A percentile compares a stretch with the other conserved stretches of the same genome.
phyloP scores from a whole-genome alignment of 108 stramenopile genomes.

The Pelagomonas calceolata region DNA sequence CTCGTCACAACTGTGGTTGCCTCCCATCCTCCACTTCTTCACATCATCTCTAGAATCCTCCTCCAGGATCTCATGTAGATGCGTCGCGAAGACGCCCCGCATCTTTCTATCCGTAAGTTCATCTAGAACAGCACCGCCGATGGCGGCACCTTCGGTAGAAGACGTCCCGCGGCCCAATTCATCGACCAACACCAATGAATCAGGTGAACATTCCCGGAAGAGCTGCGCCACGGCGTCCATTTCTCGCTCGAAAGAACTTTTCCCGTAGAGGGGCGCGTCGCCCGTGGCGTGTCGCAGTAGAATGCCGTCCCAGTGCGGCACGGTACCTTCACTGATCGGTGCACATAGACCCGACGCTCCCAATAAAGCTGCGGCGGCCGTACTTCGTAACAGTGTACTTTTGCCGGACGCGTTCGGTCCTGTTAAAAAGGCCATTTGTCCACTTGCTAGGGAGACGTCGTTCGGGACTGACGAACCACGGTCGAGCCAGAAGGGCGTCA shows the following conservation, averaged over 20 bases:
- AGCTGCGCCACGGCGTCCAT: slow-evolving; percentile 39
- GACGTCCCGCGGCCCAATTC: slow-evolving; percentile 40
- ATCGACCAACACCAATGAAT: slow-evolving; percentile 32
- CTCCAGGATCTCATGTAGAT: slow-evolving; percentile 9
- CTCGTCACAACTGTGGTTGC: not conserved
- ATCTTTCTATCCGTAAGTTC: not conserved
- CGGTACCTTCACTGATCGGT: slow-evolving; percentile 24
- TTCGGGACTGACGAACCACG: no score
- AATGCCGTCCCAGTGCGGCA: slow-evolving; percentile 26
- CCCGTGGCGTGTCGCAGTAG: slow-evolving; percentile 30
- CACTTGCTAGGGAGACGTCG: no score
- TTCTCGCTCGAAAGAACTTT: slow-evolving; percentile 25
- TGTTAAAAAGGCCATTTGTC: slow-evolving; percentile 20
- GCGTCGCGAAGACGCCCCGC: slow-evolving; percentile 21
- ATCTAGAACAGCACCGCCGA: not conserved
- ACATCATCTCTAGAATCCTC: not conserved
- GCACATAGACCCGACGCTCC: no score
- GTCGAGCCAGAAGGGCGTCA: slow-evolving; percentile 3
- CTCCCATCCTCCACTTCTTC: not conserved
- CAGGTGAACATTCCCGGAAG: slow-evolving; percentile 19
- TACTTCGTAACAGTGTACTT: slow-evolving; percentile 32
- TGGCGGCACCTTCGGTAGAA: not conserved
- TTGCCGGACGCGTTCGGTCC: slow-evolving; percentile 45
- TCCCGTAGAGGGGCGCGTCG: slow-evolving; percentile 32
- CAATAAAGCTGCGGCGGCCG: slow-evolving; percentile 28